phyloP scores from a whole-genome alignment of 805 yeast species.

The Spathaspora gorwiae region DNA sequence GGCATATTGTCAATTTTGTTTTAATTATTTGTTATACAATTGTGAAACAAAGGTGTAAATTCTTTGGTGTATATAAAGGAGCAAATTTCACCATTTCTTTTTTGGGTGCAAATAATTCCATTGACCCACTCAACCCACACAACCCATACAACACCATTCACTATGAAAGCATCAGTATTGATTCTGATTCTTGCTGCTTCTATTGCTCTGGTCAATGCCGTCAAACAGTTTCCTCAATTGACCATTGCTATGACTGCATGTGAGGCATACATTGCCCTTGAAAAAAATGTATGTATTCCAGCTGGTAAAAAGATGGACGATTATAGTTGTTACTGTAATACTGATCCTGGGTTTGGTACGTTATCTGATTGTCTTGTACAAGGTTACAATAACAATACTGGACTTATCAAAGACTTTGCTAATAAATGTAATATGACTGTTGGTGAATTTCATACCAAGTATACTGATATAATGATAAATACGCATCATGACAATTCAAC shows the following conservation, averaged over 20 bases:
- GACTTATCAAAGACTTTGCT: conserved; percentile 11
- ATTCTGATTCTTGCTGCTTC: background rate
- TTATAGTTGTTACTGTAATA: conserved; percentile 13
- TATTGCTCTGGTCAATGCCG: background rate
- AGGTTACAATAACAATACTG: conserved; percentile 16
- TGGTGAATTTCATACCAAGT: conserved; percentile 11
- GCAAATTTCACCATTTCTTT: too few species aligned
- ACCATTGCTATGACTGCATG: conserved; percentile 13
- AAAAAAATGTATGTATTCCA: conserved; percentile 13
- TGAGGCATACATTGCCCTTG: conserved; percentile 6
- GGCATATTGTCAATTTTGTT: too few species aligned
- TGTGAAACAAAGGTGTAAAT: too few species aligned
- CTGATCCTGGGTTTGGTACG: conserved; percentile 16
- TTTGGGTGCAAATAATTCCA: too few species aligned
- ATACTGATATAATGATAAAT: conserved; percentile 4
- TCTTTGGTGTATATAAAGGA: too few species aligned
- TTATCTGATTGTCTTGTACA: conserved; percentile 17
- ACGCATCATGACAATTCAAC: background rate
- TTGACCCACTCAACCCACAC: too few species aligned
- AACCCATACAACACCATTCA: background rate
- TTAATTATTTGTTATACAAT: too few species aligned
- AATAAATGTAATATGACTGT: conserved; percentile 9
- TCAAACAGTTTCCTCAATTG: conserved; percentile 6
- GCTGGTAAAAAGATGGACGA: conserved; percentile 1
- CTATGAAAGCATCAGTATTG: background rate